Conservation (phyloP, 1,284 basidiomycete genomes). For the Microbotryomycetes sp. region DNA sequence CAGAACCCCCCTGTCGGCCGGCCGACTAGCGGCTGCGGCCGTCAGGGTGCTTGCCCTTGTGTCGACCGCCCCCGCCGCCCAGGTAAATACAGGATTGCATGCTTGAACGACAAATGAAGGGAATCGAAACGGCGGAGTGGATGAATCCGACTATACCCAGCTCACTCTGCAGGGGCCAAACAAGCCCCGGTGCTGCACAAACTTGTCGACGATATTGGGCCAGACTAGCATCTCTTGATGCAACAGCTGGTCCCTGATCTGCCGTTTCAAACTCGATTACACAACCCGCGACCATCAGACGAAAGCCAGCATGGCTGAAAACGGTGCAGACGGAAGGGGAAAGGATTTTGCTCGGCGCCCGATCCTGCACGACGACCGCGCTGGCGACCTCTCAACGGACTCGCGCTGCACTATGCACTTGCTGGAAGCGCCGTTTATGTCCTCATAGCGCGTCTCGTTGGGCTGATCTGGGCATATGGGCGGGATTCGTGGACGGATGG, state of each 20-base stretch:
- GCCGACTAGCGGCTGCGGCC: no score
- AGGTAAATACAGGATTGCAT: no score
- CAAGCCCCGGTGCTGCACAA: neutral
- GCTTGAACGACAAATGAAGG: no score
- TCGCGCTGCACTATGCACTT: no score
- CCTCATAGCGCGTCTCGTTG: no score
- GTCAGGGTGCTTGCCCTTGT: no score
- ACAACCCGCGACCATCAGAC: neutral
- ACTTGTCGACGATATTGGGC: neutral
- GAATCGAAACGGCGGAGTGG: neutral
- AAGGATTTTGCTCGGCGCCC: neutral
- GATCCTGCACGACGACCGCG: neutral
- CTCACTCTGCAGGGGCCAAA: neutral
- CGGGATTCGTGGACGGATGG: no score
- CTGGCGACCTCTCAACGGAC: neutral
- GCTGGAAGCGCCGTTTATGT: no score
- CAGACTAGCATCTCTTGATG: neutral
- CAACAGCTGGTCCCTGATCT: neutral
- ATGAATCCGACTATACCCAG: neutral
- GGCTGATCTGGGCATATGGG: no score
- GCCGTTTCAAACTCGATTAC: neutral
- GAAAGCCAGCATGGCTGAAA: no score
- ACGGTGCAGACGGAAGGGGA: neutral
- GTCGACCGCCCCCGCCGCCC: no score
- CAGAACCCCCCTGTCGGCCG: no score